phyloP scores from a whole-genome alignment of 2,329 filamentous ascomycete genomes.

The Gremmenia infestans region DNA sequence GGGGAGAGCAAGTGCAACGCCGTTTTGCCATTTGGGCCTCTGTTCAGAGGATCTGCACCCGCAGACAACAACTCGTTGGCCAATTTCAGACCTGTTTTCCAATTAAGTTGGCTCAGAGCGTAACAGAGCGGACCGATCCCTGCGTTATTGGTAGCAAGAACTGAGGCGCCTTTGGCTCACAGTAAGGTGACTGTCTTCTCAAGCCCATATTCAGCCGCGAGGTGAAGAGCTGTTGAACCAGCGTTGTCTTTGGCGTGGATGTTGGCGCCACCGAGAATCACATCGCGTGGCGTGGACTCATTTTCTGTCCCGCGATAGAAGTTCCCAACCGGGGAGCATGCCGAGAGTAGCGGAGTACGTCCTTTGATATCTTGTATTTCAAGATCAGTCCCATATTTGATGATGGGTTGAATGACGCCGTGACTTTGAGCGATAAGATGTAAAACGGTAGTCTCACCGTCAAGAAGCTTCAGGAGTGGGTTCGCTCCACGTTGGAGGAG shows the following conservation, averaged over 20 bases:
- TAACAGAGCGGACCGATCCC: not conserved
- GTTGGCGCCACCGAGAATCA: slow-evolving; percentile 8
- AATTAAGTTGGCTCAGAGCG: not conserved
- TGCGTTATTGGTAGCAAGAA: not conserved
- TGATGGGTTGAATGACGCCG: not conserved
- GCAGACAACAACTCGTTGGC: not conserved
- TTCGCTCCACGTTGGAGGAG: not conserved
- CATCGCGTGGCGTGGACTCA: not conserved
- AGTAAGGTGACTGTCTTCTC: not conserved
- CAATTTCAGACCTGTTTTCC: not conserved
- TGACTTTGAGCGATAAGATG: not conserved
- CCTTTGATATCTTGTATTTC: slow-evolving; percentile 5
- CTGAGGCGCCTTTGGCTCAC: not conserved
- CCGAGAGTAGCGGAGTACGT: slow-evolving; percentile 4
- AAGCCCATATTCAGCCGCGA: not conserved
- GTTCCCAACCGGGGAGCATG: not conserved
- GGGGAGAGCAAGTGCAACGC: slow-evolving; percentile 1
- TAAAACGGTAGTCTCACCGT: not conserved
- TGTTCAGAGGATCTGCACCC: slow-evolving; percentile 4
- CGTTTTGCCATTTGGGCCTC: slow-evolving; percentile 1
- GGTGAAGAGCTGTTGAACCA: slow-evolving; percentile 8
- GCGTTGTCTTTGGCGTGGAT: slow-evolving; percentile 6
- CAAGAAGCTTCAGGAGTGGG: not conserved
- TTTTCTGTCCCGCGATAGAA: not conserved
- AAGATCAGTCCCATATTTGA: slow-evolving; percentile 1